These are phyloP conservation scores for Penicillium antarcticum DNA, from an alignment of 495 filamentous ascomycete genomes.

Conservation along the genomic window DNA sequence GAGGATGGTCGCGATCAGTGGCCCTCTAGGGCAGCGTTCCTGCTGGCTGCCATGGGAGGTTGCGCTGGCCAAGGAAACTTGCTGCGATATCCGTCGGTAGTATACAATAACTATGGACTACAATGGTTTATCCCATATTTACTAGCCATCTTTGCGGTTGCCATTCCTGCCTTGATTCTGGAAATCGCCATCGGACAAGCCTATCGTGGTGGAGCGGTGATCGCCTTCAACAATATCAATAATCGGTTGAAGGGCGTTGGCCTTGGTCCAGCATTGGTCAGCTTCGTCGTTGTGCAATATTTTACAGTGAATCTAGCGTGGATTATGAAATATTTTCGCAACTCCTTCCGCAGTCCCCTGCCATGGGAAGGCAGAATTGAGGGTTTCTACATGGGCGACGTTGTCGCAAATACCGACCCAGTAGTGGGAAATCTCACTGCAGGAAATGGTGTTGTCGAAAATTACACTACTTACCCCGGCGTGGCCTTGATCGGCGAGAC, in stretches of 20 bases:
- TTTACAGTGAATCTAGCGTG: conserved; percentile 37
- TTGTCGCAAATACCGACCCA: conserved; percentile 28
- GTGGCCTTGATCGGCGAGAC: conserved; percentile 29
- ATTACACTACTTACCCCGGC: conserved; percentile 22
- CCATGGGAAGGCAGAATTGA: conserved; percentile 34
- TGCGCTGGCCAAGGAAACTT: conserved; percentile 27
- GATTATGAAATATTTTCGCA: conserved; percentile 44
- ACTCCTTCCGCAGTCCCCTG: conserved; percentile 33
- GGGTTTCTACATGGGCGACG: conserved; percentile 32
- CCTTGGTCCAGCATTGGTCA: conserved; percentile 29
- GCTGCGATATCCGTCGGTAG: conserved; percentile 23
- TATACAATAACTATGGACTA: conserved; percentile 24
- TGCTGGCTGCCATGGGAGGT: conserved; percentile 25
- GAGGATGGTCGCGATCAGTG: conserved; percentile 27
- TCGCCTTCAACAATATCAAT: conserved; percentile 38
- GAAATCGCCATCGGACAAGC: conserved; percentile 40
- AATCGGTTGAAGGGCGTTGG: conserved; percentile 34
- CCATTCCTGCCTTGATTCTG: conserved; percentile 44
- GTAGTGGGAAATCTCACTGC: conserved; percentile 16
- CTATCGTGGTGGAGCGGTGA: conserved; percentile 36
- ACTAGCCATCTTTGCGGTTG: conserved; percentile 33
- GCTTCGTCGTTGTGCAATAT: conserved; percentile 36
- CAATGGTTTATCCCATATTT: conserved; percentile 36
- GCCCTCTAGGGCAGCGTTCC: conserved; percentile 21
- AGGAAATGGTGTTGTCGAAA: conserved; percentile 11